Base-by-base conservation (phyloP, 208 protist species). In the Acanthamoeba lenticulata region DNA sequence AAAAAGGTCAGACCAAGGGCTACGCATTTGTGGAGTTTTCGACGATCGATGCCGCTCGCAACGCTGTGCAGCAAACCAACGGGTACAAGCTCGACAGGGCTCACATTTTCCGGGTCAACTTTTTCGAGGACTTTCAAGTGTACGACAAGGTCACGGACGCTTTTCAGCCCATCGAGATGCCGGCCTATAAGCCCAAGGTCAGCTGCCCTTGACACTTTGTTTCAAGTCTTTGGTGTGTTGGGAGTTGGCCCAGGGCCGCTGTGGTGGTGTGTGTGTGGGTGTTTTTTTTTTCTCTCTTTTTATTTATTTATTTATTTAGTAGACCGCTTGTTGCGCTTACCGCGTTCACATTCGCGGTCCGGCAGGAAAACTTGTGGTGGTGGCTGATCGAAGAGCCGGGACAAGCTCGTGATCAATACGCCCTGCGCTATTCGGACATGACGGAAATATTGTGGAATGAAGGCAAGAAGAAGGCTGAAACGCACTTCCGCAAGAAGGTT, bases 91-190 rank as follows among this genome's bases (percentile, higher is more conserved):
- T 92, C 29, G 88, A 92, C 60, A 24, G 45, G 2, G 62, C 88
- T 4, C 88, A 92, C 65, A 79, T 77, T 42, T 79, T 92, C 88
- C 36, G 45, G 52, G 88, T 77, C 88, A 92, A 92, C 88, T 60
- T 79, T 21, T 72, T 57, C 29, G 62, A 72, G 62, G 88, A 92
- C 44, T 72, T 92, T 27, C 44, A 79, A 40, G 55, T 49, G 36
- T 92, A 79, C 45, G 88, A 79, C 42, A 92, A 92, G 60, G 55
- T 57, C 65, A 72, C 60, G 27, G 88, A 92, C 29, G 62, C 36
- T 5, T 92, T 92, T 40, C 42, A 79, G 42, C 88, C 88, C 27
- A 72, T 77, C 88, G 88, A 92, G 47, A 92, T 77, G 60, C 21
- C 21, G 0, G 60, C 52, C 42, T 92, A 92, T 60, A 77, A 92